phyloP scores from a whole-genome alignment of 768 basidiomycete species.

The Suillus clintonianus region DNA sequence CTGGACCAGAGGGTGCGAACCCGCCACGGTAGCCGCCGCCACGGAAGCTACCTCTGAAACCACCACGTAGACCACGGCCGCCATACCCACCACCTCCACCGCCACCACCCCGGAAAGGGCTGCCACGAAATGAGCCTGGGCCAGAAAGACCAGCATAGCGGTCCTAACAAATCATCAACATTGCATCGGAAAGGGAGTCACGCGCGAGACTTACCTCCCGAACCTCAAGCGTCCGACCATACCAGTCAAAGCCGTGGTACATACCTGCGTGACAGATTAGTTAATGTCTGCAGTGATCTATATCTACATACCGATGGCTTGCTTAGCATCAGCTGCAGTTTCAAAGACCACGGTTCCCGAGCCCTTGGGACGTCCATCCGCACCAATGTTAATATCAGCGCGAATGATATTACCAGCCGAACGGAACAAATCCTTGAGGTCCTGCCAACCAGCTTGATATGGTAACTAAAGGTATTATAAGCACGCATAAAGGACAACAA shows the following conservation, averaged over 20 bases:
- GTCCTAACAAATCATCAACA: conserved; percentile 50
- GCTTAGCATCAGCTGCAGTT: conserved; percentile 84
- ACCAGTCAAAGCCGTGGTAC: conserved; percentile 98
- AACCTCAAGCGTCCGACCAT: conserved; percentile 92
- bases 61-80: conserved; percentile 54
- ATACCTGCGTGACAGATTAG: conserved; percentile 55
- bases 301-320: conserved; percentile 78
- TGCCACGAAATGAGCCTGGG: conserved; percentile 55
- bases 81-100: conserved; percentile 44
- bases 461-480: conserved; percentile 60
- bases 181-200: conserved; percentile 1
- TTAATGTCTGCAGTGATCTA: neutral
- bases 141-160: conserved; percentile 87
- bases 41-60: conserved; percentile 48
- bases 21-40: conserved; percentile 62
- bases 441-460: conserved; percentile 98
- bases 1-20: conserved; percentile 47
- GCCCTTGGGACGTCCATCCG: conserved; percentile 92
- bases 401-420: conserved; percentile 93
- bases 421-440: conserved; percentile 96
- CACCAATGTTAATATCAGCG: conserved; percentile 92
- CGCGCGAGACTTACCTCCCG: conserved; percentile 66
- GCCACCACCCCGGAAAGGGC: conserved; percentile 30
- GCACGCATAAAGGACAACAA: neutral
- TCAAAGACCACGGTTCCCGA: conserved; percentile 98